phyloP scores from a whole-genome alignment of 2,329 filamentous ascomycete genomes.

The Penicillium palitans region DNA sequence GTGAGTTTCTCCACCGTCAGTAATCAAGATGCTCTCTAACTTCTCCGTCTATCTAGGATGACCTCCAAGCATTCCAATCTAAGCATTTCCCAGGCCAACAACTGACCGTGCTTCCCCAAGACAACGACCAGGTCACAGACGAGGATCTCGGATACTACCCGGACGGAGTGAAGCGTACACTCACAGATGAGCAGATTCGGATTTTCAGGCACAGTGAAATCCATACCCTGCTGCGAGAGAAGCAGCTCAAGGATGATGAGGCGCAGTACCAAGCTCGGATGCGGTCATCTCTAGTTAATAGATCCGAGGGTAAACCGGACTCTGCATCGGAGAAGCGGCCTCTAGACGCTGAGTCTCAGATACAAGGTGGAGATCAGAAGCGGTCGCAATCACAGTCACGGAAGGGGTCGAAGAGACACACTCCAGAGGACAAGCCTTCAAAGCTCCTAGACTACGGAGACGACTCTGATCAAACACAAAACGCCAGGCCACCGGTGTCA shows the following conservation, averaged over 20 bases:
- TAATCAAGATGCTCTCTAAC: background rate
- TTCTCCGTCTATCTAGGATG: constrained; percentile 49
- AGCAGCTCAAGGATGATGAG: constrained; percentile 37
- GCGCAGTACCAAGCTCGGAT: constrained; percentile 22
- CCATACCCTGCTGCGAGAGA: constrained; percentile 64
- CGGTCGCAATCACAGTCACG: background rate
- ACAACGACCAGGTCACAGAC: constrained; percentile 33
- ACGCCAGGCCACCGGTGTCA: background rate
- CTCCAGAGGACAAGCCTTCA: constrained; percentile 22
- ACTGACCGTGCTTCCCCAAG: constrained; percentile 5
- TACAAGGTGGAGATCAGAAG: background rate
- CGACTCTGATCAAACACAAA: background rate
- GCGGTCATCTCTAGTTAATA: background rate
- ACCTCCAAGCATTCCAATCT: constrained; percentile 59
- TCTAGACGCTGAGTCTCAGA: background rate
- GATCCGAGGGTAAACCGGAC: background rate
- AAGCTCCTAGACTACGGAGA: constrained; percentile 52
- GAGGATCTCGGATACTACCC: constrained; percentile 79
- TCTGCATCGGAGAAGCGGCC: background rate
- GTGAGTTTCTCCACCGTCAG: constrained; percentile 24
- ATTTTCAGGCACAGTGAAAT: constrained; percentile 91
- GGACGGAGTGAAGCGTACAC: constrained; percentile 82
- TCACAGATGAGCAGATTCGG: constrained; percentile 86
- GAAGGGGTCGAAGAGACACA: background rate
- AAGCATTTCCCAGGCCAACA: constrained; percentile 54